phyloP scores from a whole-genome alignment of 2,329 filamentous ascomycete species.

The Cryphonectria carpinicola region DNA sequence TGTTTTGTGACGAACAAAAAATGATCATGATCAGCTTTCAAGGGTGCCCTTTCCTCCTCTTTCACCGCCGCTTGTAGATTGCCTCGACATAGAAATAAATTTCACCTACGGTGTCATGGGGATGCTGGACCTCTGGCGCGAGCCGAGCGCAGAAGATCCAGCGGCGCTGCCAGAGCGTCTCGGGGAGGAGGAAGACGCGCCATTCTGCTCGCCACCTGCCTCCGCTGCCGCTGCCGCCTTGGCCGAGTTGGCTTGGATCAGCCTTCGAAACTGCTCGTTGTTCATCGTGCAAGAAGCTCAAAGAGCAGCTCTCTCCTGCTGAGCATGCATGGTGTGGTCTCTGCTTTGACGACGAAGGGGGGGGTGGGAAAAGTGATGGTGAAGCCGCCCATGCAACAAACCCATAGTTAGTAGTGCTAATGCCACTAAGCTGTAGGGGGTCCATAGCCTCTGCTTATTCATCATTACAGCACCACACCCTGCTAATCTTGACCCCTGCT shows the following conservation, averaged over 20 bases:
- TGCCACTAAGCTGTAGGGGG: neutral
- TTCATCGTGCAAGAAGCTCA: slow-evolving; percentile 68
- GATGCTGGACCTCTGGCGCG: slow-evolving; percentile 77
- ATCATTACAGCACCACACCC: neutral
- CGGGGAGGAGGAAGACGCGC: slow-evolving; percentile 43
- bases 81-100: neutral
- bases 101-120: slow-evolving; percentile 86
- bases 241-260: slow-evolving; percentile 61
- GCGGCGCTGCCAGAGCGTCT: slow-evolving; percentile 34
- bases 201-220: slow-evolving; percentile 47
- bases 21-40: slow-evolving; percentile 4
- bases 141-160: slow-evolving; percentile 64
- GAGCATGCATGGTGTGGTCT: neutral
- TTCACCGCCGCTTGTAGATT: neutral
- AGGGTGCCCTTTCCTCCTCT: neutral
- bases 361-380: neutral
- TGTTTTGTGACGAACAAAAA: neutral
- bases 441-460: neutral
- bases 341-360: neutral
- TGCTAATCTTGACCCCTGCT: neutral
- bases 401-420: neutral
- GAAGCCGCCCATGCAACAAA: neutral
- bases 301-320: neutral
- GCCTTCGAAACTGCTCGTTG: slow-evolving; percentile 89
- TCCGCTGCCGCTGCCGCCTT: slow-evolving; percentile 37